Evolutionary conservation across 805 yeast species (phyloP).

Genomic region (Priceomyces castillae): DNA sequence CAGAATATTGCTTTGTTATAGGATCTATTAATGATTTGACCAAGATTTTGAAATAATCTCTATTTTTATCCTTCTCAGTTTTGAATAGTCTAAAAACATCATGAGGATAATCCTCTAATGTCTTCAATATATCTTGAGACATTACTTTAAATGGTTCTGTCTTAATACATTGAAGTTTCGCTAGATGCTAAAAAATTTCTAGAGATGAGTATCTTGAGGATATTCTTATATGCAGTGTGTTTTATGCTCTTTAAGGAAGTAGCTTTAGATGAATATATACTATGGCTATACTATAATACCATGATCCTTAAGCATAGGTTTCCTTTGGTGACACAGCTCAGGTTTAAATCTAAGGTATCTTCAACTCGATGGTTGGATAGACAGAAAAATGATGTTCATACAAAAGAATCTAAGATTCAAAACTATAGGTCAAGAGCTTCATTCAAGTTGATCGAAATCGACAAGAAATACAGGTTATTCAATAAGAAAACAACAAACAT

Average conservation of each 20-base stretch:
- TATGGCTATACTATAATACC: not conserved
- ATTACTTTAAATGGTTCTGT: constrained; percentile 7
- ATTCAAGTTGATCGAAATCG: constrained; percentile 75
- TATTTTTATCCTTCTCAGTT: constrained; percentile 9
- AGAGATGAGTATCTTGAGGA: not conserved
- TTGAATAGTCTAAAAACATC: constrained; percentile 20
- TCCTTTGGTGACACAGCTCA: not conserved
- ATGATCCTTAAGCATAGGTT: not conserved
- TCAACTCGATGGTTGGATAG: constrained; percentile 75
- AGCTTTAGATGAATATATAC: not conserved
- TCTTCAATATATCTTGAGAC: constrained; percentile 21
- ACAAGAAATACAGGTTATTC: constrained; percentile 61
- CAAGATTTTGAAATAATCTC: constrained; percentile 24
- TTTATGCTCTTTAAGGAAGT: no score
- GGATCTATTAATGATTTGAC: constrained; percentile 59
- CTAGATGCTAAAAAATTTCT: not conserved
- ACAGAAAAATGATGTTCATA: constrained; percentile 61
- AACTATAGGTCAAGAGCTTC: constrained; percentile 86
- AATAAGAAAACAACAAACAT: constrained; percentile 51
- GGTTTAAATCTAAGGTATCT: constrained; percentile 32
- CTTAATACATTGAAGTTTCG: not conserved
- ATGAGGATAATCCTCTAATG: constrained; percentile 23
- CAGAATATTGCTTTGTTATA: constrained; percentile 51
- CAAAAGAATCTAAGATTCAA: constrained; percentile 61
- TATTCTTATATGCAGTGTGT: constrained; percentile 6